Conservation (phyloP, 2,329 filamentous ascomycete species). For the Microcyclosporella mali region DNA sequence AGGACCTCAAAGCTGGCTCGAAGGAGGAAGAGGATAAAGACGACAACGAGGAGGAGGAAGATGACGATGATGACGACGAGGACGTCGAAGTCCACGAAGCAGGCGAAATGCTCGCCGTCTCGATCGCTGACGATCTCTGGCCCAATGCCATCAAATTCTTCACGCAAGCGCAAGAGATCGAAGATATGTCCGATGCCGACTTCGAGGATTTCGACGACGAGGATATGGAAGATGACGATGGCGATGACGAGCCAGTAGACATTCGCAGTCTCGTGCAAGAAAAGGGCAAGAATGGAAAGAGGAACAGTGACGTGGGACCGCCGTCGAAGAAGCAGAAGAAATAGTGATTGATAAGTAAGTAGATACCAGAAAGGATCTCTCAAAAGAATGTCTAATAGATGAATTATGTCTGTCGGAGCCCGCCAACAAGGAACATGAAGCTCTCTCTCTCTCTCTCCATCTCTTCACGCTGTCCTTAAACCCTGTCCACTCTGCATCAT, state of each 20-base stretch:
- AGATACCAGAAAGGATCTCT: no score
- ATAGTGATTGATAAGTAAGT: no score
- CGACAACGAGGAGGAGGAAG: conserved; percentile 47
- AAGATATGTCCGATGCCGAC: conserved; percentile 61
- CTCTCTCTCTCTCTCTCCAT: no score
- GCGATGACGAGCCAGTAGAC: conserved; percentile 46
- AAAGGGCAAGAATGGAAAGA: conserved; percentile 39
- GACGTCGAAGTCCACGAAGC: conserved; percentile 81
- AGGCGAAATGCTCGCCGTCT: conserved; percentile 74
- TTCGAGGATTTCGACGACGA: conserved; percentile 53
- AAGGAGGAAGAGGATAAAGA: conserved; percentile 34
- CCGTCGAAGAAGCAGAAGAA: conserved; percentile 37
- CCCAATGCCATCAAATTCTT: conserved; percentile 86
- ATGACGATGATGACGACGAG: conserved; percentile 57
- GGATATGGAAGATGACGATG: conserved; percentile 53
- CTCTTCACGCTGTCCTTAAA: no score
- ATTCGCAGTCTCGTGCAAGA: conserved; percentile 40
- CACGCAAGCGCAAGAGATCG: conserved; percentile 62
- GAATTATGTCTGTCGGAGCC: no score
- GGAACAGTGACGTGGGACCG: conserved; percentile 36
- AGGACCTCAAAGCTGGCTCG: conserved; percentile 36
- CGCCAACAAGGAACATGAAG: no score
- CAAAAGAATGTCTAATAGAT: no score
- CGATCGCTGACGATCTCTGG: conserved; percentile 82
- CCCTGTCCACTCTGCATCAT: no score